phyloP scores from a whole-genome alignment of 2,329 filamentous ascomycete species.

The Scedosporium minutisporum region DNA sequence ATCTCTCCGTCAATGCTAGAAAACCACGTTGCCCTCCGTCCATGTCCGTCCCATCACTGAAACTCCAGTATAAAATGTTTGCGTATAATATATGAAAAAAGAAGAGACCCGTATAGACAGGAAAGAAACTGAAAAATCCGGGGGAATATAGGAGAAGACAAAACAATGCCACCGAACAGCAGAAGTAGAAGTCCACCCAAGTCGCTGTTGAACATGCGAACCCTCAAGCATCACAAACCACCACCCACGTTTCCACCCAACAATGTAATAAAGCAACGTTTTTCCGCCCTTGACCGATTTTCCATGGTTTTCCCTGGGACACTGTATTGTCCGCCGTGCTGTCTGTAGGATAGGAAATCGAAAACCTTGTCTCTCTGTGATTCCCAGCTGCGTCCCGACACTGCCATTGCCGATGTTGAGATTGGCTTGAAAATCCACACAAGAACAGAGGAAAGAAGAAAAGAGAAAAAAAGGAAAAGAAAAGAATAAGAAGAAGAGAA shows the following conservation, averaged over 20 bases:
- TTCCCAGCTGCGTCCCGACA: background rate
- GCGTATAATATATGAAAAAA: slow-evolving; percentile 5
- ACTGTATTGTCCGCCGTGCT: background rate
- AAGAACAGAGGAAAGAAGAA: background rate
- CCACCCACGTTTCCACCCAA: background rate
- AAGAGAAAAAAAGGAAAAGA: slow-evolving; percentile 2
- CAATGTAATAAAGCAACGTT: background rate
- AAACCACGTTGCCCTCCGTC: slow-evolving; percentile 7
- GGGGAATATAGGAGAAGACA: background rate
- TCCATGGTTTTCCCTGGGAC: background rate
- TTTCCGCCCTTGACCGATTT: background rate
- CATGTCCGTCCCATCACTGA: slow-evolving; percentile 7
- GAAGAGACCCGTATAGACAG: slow-evolving; percentile 1
- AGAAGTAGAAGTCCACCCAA: background rate
- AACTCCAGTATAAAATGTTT: slow-evolving; percentile 9
- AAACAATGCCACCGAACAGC: background rate
- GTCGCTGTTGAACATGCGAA: background rate
- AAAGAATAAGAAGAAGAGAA: slow-evolving; percentile 8
- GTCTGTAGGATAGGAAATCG: background rate
- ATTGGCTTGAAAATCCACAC: background rate
- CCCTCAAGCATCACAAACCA: background rate
- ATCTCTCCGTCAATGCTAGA: slow-evolving; percentile 2
- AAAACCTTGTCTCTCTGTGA: background rate
- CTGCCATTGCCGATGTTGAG: background rate
- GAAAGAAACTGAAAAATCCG: slow-evolving; percentile 1